Evolutionary conservation across 1,284 basidiomycete genomes (phyloP), one percentile per base, ranked within the genome.

Genomic region (Cystobasidium sp.): DNA sequence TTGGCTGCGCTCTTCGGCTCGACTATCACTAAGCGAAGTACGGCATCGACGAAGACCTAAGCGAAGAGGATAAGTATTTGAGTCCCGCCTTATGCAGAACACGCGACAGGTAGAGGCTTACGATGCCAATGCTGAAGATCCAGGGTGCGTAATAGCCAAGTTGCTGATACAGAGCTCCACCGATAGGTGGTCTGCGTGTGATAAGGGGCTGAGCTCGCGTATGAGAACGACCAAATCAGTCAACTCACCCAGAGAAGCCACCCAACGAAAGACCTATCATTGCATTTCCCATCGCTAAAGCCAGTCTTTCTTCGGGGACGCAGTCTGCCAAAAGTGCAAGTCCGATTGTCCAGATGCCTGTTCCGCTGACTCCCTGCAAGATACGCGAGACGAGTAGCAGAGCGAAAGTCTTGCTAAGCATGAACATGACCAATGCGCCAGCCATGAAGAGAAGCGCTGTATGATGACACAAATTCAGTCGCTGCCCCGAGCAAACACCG

Each of bases 61-160:
- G 22, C 6, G 47, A 6, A 39, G 44, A 44, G 37, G 31, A 37
- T 9, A 39, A 16, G 39, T 31, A 24, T 39, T 55, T 24, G 51
- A 7, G 52, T 43, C 56, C 22, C 10, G 47, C 44, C 18, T 6
- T 44, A 7, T 41, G 18, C 18, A 7, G 4, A n/a, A 53, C 39
- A 75, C 55, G n/a, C n/a, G n/a, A n/a, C n/a, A n/a, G n/a, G n/a
- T n/a, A n/a, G n/a, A n/a, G n/a, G n/a, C n/a, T n/a, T n/a, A 80
- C 73, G 65, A 75, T 75, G 41, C 67, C 64, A 31, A 80, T 58
- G 9, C 77, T 68, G 64, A 80, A 80, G 41, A 78, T 63, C 68
- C 79, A 80, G 1, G 80, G 80, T 0, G 77, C 79, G n/a, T 76
- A 76, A 66, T 76, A 80, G 3, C 80, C 80, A 31, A 76, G 67